These are phyloP conservation scores for Austroboletus rostrupii DNA, from an alignment of 1,284 basidiomycete genomes.

Conservation along the genomic window DNA sequence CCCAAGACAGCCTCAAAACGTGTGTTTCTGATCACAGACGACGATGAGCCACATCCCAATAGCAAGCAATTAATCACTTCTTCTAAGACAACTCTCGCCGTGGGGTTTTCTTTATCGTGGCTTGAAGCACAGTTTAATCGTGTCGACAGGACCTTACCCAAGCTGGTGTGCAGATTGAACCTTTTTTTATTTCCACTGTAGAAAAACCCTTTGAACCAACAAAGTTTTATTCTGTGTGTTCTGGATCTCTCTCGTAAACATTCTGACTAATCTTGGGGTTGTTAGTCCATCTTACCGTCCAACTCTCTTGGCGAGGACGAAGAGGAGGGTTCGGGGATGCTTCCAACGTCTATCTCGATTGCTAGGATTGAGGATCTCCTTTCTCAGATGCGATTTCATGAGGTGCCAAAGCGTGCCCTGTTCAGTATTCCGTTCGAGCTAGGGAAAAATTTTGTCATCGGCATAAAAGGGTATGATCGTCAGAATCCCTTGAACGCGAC, in stretches of 20 bases:
- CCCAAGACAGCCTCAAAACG: slow-evolving; percentile 86
- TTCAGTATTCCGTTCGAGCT: slow-evolving; percentile 84
- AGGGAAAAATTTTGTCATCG: slow-evolving; percentile 79
- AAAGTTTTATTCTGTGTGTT: slow-evolving; percentile 81
- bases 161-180: slow-evolving; percentile 80
- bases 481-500: slow-evolving; percentile 1
- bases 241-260: slow-evolving; percentile 1
- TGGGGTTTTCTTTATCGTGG: slow-evolving; percentile 30
- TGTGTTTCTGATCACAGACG: slow-evolving; percentile 90
- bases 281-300: slow-evolving; percentile 60
- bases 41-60: slow-evolving; percentile 62
- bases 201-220: slow-evolving; percentile 70
- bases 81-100: slow-evolving; percentile 66
- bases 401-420: slow-evolving; percentile 83
- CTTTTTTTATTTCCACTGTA: slow-evolving; percentile 84
- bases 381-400: slow-evolving; percentile 77
- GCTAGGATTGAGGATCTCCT: slow-evolving; percentile 76
- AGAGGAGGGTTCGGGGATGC: slow-evolving; percentile 45
- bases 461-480: slow-evolving; percentile 77
- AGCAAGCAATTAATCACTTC: slow-evolving; percentile 59
- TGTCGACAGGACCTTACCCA: slow-evolving; percentile 70
- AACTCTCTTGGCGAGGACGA: slow-evolving; percentile 45
- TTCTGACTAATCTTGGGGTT: slow-evolving; percentile 6
- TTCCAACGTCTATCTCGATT: slow-evolving; percentile 67
- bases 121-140: slow-evolving; percentile 3